Base-by-base conservation (phyloP, 2,329 filamentous ascomycete species). In the Ophiocordyceps camponoti-floridani region DNA sequence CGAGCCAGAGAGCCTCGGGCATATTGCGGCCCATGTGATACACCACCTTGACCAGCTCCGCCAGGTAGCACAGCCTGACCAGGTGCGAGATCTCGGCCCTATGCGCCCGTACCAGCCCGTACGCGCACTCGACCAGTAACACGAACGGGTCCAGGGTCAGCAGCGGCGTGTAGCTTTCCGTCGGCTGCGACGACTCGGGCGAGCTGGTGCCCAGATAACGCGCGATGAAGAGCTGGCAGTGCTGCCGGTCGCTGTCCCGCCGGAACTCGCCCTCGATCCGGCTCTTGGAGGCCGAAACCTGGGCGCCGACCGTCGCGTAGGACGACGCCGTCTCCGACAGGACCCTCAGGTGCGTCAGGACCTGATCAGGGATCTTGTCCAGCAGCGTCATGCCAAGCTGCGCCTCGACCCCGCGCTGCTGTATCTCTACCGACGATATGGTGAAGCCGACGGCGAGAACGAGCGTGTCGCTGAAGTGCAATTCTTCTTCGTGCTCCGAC, bases 361-460 rank as follows among this genome's bases (percentile, higher is more conserved):
- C 73, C 58, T 94, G 79, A 46, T 89, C 82, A 0, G 91, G 81
- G 44, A 96, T 82, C 54, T 81, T 87, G 51, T 89, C 82, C 18
- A 96, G 62, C 41, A 96, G 65, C 5, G 82, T 89, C 59, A 77
- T 71, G 45, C 84, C 81, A 42, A 75, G 73, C 50, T 82, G 75
- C 19, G 79, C 77, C 52, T 85, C 82, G 4, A 86, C 69, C 7
- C 91, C 91, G 53, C 91, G 82, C 58, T 95, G 87, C 50, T 88
- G 81, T 51, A 96, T 94, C 62, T 98, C 91, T 4, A 84, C 79
- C 0, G 87, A 79, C 9, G 87, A 81, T 47, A 98, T 87, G 0
- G 88, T 89, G 57, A 79, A 86, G 2, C 85, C 89, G 13, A 95
- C 77, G 2, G 77, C 68, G 47, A 71, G 70, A 13, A 78, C 73